Conservation (phyloP, 2,329 filamentous ascomycete genomes). For the Aspergillus phoenicis region DNA sequence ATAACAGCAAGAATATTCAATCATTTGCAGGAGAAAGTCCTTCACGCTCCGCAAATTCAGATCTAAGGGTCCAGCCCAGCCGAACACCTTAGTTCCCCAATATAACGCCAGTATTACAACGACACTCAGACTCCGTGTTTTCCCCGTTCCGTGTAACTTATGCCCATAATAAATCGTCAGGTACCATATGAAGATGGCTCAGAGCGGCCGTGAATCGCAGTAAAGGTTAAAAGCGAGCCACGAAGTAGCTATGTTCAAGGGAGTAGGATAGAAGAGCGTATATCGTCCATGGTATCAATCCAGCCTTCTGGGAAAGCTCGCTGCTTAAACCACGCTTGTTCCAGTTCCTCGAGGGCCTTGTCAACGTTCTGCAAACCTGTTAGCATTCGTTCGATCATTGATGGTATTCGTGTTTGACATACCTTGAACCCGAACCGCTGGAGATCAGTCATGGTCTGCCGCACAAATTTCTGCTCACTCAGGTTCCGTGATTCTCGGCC, state of each 20-base stretch:
- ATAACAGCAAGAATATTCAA: neutral
- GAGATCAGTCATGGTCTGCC: conserved; percentile 33
- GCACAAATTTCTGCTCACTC: conserved; percentile 33
- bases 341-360: conserved; percentile 33
- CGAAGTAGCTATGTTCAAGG: conserved; percentile 18
- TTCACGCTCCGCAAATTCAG: neutral
- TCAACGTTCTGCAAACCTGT: conserved; percentile 31
- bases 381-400: neutral
- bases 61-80: neutral
- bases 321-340: conserved; percentile 36
- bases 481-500: conserved; percentile 35
- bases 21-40: neutral
- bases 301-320: conserved; percentile 37
- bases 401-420: neutral
- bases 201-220: neutral
- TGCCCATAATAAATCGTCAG: neutral
- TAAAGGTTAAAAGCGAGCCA: too few relatives aligned
- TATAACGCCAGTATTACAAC: neutral
- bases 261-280: conserved; percentile 37
- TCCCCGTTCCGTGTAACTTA: neutral
- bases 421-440: conserved; percentile 35
- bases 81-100: neutral
- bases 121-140: neutral
- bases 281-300: conserved; percentile 36
- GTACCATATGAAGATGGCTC: neutral